Base-by-base conservation (phyloP, 2,329 filamentous ascomycete genomes). In the Botrytis aclada region DNA sequence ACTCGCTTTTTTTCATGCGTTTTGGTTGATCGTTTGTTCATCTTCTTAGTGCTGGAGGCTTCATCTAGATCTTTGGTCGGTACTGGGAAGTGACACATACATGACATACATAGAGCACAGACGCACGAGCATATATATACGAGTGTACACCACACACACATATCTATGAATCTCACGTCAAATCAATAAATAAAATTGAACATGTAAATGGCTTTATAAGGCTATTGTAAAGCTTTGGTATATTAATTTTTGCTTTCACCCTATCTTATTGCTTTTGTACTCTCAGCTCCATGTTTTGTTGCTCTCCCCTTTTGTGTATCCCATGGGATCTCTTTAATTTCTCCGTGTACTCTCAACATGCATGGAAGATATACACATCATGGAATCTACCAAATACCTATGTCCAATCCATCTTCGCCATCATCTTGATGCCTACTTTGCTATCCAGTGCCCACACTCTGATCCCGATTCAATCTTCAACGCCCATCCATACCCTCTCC, bases 311-410 rank as follows among this genome's bases (percentile, higher is more conserved):
- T 43, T 43, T 22, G 61, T 29, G 61, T 37, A 63, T 63, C 18
- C 61, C 37, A n/a, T 10, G 16, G 29, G 39, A 39, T 45, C n/a
- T 43, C 61, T 43, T 63, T 43, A 32, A 22, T 39, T 32, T 64
- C 61, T 20, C 47, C 25, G 47, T 54, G n/a, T 32, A 20, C 47
- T 67, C 45, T 67, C 25, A 56, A 54, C 64, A 67, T 37, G 47
- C 47, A 67, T 67, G 20, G 34, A 67, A 67, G 32, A 67, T 67
- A 41, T 67, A 56, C 64, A 67, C 64, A 67, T 67, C 64, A 39
- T 67, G 32, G 64, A 47, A 56, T 41, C 25, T 54, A 39, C 51
- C 32, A 39, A 54, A 54, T 47, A 66, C 32, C 32, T 66, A 66
- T 66, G 64, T 51, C 45, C 45, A 67, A 47, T 45, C 37, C 20